Conservation (phyloP, 2,329 filamentous ascomycete species). For the Neopestalotiopsis sp. region DNA sequence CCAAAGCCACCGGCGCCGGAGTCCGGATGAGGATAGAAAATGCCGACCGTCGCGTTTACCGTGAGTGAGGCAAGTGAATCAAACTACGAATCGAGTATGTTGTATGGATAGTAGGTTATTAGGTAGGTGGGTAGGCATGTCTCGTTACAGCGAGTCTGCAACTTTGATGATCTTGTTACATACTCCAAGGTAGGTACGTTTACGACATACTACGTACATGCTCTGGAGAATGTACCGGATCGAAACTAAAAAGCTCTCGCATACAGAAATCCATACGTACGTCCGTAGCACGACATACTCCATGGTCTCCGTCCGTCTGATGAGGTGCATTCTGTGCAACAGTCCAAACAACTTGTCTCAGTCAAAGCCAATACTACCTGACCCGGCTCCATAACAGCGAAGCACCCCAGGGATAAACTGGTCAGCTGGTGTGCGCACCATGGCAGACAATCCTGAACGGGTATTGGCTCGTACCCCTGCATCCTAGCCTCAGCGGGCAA, state of each 20-base stretch:
- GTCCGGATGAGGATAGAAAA: background rate
- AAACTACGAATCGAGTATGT: background rate
- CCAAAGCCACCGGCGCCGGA: slow-evolving; percentile 1
- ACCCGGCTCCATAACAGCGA: background rate
- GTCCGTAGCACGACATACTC: slow-evolving; percentile 4
- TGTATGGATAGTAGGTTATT: background rate
- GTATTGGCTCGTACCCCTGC: slow-evolving; percentile 19
- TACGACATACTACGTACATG: background rate
- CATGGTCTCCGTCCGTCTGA: slow-evolving; percentile 1
- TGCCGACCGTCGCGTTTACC: background rate
- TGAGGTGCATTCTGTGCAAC: background rate
- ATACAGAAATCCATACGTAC: background rate
- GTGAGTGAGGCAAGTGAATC: background rate
- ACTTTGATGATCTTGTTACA: background rate
- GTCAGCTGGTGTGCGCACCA: slow-evolving; percentile 19
- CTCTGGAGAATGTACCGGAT: background rate
- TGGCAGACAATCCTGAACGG: slow-evolving; percentile 1
- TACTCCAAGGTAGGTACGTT: background rate
- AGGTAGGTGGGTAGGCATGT: background rate
- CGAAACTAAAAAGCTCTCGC: background rate
- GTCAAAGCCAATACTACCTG: background rate
- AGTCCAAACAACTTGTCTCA: background rate
- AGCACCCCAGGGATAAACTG: slow-evolving; percentile 12
- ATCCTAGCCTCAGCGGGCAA: slow-evolving; percentile 13
- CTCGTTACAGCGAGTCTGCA: background rate